These are phyloP conservation scores for Sistotremastrum niveocremeum DNA, from an alignment of 768 basidiomycete genomes.

Conservation along the genomic window DNA sequence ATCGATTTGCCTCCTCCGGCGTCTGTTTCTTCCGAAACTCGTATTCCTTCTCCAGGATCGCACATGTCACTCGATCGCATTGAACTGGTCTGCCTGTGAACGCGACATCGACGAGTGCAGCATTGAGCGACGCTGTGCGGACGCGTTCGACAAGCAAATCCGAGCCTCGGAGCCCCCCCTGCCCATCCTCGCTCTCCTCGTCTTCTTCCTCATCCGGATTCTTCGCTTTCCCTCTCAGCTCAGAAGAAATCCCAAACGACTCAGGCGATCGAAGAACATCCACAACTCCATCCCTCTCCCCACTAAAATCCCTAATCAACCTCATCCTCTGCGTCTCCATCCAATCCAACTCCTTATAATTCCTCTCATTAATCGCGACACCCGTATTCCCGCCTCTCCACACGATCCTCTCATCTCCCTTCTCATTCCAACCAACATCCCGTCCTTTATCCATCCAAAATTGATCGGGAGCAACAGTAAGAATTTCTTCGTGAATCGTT, in stretches of 20 bases:
- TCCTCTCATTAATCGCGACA: conserved; percentile 9
- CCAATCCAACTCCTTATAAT: conserved; percentile 9
- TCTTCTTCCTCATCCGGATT: background rate
- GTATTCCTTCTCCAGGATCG: conserved; percentile 15
- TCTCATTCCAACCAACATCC: conserved; percentile 24
- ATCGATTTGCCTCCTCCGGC: conserved; percentile 16
- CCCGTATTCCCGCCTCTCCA: conserved; percentile 35
- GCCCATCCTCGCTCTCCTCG: background rate
- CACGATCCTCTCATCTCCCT: conserved; percentile 23
- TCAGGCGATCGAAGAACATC: background rate
- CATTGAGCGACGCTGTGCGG: conserved; percentile 6
- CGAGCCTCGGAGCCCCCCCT: background rate
- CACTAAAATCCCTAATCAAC: conserved; percentile 9
- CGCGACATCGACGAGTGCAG: conserved; percentile 21
- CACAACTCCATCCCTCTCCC: background rate
- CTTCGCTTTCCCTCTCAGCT: too few species aligned
- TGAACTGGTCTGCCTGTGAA: conserved; percentile 15
- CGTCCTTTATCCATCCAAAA: background rate
- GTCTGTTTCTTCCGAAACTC: conserved; percentile 16
- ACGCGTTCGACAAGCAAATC: too few species aligned
- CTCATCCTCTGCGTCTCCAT: conserved; percentile 15
- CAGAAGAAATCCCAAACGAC: too few species aligned
- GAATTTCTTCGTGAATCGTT: conserved; percentile 9
- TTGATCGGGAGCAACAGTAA: conserved; percentile 1
- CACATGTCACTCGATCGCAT: conserved; percentile 16